Conservation (phyloP, 2,329 filamentous ascomycete species). For the Pseudogymnoascus sp. region DNA sequence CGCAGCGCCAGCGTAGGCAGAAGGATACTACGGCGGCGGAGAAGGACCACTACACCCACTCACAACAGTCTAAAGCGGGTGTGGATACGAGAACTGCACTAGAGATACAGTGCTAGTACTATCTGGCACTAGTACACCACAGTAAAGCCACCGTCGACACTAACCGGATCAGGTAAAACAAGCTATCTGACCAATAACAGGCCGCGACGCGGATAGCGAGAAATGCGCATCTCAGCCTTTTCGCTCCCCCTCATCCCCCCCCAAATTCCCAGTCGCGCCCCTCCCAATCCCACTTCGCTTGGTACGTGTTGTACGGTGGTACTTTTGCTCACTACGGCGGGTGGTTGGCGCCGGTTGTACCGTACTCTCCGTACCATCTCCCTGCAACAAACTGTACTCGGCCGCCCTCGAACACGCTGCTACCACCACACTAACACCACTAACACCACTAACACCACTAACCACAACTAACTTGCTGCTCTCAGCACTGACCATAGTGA, state of each 20-base stretch:
- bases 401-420: no score
- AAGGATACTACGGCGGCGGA: not conserved
- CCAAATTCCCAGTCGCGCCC: not conserved
- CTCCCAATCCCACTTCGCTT: not conserved
- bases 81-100: not conserved
- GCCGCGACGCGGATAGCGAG: not conserved
- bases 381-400: no score
- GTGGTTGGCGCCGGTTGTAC: no score
- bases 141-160: not conserved
- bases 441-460: no score
- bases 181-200: not conserved
- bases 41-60: not conserved
- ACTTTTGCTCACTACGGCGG: no score
- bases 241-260: not conserved
- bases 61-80: not conserved
- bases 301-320: no score
- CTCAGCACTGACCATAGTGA: not conserved
- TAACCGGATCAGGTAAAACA: not conserved
- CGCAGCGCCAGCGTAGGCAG: not conserved
- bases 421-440: no score
- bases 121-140: not conserved
- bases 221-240: not conserved
- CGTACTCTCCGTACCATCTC: no score
- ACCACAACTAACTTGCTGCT: not conserved
- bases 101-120: not conserved